phyloP scores from a whole-genome alignment of 1,284 basidiomycete genomes.

The Fomitopsis palustris region DNA sequence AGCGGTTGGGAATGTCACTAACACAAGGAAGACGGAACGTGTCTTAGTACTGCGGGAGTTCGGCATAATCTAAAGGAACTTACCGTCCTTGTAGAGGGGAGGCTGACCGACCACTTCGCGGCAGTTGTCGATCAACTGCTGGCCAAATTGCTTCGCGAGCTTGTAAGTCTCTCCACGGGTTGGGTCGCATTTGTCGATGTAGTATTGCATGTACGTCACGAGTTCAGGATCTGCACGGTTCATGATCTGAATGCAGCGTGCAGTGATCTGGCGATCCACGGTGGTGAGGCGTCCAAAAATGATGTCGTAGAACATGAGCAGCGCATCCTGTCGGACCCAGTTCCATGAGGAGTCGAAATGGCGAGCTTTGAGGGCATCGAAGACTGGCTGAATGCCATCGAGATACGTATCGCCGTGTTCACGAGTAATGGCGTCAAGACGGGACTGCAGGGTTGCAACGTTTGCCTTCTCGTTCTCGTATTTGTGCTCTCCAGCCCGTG shows the following conservation, averaged over 20 bases:
- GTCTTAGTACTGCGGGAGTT: slow-evolving; percentile 2
- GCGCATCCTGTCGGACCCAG: slow-evolving; percentile 95
- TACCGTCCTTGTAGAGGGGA: slow-evolving; percentile 92
- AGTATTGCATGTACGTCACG: slow-evolving; percentile 93
- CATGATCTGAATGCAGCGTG: slow-evolving; percentile 95
- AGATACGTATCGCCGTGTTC: slow-evolving; percentile 94
- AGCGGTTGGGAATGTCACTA: slow-evolving; percentile 97
- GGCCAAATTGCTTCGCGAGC: slow-evolving; percentile 95
- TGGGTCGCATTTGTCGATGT: slow-evolving; percentile 84
- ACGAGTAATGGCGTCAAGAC: slow-evolving; percentile 82
- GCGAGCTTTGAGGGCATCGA: slow-evolving; percentile 93
- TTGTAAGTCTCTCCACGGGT: slow-evolving; percentile 88
- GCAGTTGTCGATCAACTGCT: slow-evolving; percentile 94
- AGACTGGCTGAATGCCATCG: slow-evolving; percentile 91
- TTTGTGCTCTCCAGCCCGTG: slow-evolving; percentile 86
- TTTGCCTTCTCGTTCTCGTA: slow-evolving; percentile 84
- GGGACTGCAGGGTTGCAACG: slow-evolving; percentile 73
- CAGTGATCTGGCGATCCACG: slow-evolving; percentile 94
- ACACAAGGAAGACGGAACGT: not conserved
- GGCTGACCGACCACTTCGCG: slow-evolving; percentile 79
- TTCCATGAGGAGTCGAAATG: slow-evolving; percentile 99
- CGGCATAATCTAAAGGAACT: not conserved
- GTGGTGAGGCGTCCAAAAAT: slow-evolving; percentile 92
- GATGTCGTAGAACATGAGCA: slow-evolving; percentile 97
- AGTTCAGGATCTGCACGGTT: slow-evolving; percentile 94